Conservation (phyloP, 371 early-diverging fungal species). For the Rhizopus arrhizus region DNA sequence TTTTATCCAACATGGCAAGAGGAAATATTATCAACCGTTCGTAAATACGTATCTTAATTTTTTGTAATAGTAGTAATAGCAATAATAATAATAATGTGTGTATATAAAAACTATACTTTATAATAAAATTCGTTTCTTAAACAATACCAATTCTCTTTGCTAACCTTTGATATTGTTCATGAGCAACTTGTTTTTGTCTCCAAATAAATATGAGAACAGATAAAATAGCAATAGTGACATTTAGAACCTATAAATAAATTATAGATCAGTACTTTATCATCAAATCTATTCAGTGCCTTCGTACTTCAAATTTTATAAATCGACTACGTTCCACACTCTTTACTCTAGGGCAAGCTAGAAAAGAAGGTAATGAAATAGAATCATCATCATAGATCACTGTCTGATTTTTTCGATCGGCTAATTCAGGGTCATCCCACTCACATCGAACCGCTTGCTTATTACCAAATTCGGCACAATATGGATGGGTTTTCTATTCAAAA, state of each 20-base stretch:
- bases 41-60: constrained; percentile 11
- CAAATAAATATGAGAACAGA: constrained; percentile 40
- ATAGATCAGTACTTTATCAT: neutral
- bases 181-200: constrained; percentile 46
- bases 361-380: constrained; percentile 44
- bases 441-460: constrained; percentile 51
- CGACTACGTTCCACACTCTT: constrained; percentile 37
- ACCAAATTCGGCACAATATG: constrained; percentile 48
- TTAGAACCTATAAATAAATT: constrained; percentile 24
- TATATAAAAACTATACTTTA: neutral
- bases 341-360: constrained; percentile 45
- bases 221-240: constrained; percentile 33
- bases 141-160: constrained; percentile 49
- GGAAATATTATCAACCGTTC: constrained; percentile 36
- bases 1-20: constrained; percentile 45
- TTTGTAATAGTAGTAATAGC: neutral
- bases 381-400: constrained; percentile 40
- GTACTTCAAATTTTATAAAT: constrained; percentile 46
- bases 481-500: constrained; percentile 41
- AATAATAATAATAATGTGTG: neutral
- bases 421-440: constrained; percentile 48
- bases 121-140: neutral
- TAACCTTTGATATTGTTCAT: constrained; percentile 46
- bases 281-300: no score
- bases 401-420: constrained; percentile 37